These are phyloP conservation scores for Dryas alaskensis DNA, from an alignment of 306 rosid genomes.

Conservation along the genomic window DNA sequence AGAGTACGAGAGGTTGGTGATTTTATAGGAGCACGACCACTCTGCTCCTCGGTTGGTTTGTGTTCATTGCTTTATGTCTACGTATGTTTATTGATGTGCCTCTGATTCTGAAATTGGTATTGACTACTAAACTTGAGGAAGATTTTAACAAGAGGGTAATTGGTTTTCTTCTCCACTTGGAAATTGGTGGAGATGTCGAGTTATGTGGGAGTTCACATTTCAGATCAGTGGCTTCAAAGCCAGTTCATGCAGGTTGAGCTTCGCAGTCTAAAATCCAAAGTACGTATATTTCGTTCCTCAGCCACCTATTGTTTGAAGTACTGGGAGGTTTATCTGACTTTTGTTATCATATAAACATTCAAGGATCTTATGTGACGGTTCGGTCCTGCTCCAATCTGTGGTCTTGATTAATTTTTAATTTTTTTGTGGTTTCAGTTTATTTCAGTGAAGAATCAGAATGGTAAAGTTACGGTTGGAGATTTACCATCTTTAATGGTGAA, in stretches of 20 bases:
- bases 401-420: conserved; percentile 1
- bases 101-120: conserved; percentile 28
- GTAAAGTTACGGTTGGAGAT: conserved; percentile 65
- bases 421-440: conserved; percentile 47
- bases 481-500: conserved; percentile 63
- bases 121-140: conserved; percentile 18
- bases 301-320: conserved; percentile 1
- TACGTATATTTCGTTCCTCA: conserved; percentile 33
- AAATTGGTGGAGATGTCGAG: conserved; percentile 60
- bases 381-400: conserved; percentile 14
- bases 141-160: conserved; percentile 20
- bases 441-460: conserved; percentile 63
- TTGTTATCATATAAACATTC: background rate
- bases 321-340: conserved; percentile 7
- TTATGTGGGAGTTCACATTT: conserved; percentile 74
- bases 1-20: conserved; percentile 37
- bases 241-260: conserved; percentile 97
- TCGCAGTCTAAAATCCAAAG: conserved; percentile 76
- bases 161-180: conserved; percentile 14
- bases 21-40: conserved; percentile 25
- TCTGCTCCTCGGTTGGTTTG: conserved; percentile 20
- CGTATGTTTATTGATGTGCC: conserved; percentile 9
- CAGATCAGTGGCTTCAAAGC: conserved; percentile 90
- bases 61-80: conserved; percentile 23
- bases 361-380: conserved; percentile 3